Conservation (phyloP, 495 filamentous ascomycete species). For the Penicillium fimorum region DNA sequence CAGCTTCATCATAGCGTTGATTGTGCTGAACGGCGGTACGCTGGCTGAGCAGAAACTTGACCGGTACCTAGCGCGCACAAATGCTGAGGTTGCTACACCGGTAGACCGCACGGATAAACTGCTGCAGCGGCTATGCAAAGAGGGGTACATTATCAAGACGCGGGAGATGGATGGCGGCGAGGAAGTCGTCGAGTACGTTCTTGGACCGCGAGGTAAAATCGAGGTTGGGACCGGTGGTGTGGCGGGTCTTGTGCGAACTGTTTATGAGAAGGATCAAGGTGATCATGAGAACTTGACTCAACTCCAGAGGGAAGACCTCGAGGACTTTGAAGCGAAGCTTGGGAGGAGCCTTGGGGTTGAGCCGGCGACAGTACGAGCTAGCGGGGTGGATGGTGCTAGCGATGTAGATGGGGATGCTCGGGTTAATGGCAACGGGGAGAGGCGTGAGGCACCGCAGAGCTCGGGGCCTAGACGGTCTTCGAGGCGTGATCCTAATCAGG, state of each 20-base stretch:
- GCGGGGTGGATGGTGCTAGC: not conserved
- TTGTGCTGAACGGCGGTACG: conserved; percentile 67
- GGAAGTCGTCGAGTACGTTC: conserved; percentile 70
- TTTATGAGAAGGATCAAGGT: conserved; percentile 46
- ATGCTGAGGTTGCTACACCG: conserved; percentile 72
- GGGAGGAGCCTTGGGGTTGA: conserved; percentile 31
- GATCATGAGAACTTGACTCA: conserved; percentile 41
- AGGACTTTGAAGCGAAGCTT: conserved; percentile 34
- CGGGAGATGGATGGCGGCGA: conserved; percentile 67
- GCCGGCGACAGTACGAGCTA: conserved; percentile 8
- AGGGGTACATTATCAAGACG: conserved; percentile 79
- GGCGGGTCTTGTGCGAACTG: conserved; percentile 62
- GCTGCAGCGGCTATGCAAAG: conserved; percentile 69
- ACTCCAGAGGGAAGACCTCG: conserved; percentile 27
- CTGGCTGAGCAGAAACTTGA: conserved; percentile 71
- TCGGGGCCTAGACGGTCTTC: conserved; percentile 16
- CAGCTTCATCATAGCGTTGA: conserved; percentile 72
- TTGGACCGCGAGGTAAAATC: conserved; percentile 80
- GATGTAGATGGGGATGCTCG: conserved; percentile 1
- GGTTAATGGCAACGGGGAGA: conserved; percentile 1
- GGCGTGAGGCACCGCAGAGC: conserved; percentile 3
- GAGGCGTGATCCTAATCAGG: conserved; percentile 8
- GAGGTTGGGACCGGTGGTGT: conserved; percentile 77
- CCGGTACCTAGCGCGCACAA: conserved; percentile 71
- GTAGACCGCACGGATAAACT: conserved; percentile 74